Percentiles rank a stretch among this genome's conserved stretches.
Evolutionary conservation across 164 flowering plant genomes (phyloP).

Genomic region (Dillenia suffruticosa): DNA sequence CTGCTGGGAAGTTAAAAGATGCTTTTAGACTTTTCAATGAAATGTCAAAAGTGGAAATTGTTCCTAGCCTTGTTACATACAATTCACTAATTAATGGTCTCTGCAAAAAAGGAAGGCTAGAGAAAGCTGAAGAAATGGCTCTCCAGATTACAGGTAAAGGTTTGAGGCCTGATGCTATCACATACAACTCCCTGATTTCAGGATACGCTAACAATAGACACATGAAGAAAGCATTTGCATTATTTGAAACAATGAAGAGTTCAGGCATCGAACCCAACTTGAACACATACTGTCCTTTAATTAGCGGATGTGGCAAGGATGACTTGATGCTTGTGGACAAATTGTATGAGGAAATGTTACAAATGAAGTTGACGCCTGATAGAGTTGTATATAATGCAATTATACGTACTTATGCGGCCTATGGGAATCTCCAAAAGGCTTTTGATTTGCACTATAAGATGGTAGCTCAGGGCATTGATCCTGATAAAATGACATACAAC

Average conservation of each 20-base stretch:
- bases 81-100: slow-evolving; percentile 61
- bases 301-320: slow-evolving; percentile 31
- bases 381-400: slow-evolving; percentile 47
- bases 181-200: slow-evolving; percentile 66
- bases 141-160: slow-evolving; percentile 33
- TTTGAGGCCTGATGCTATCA: slow-evolving; percentile 57
- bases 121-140: slow-evolving; percentile 57
- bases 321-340: slow-evolving; percentile 34
- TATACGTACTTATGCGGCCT: slow-evolving; percentile 40
- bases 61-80: slow-evolving; percentile 64
- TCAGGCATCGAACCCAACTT: slow-evolving; percentile 48
- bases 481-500: slow-evolving; percentile 53
- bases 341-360: slow-evolving; percentile 46
- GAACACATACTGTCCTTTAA: slow-evolving; percentile 49
- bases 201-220: slow-evolving; percentile 43
- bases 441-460: slow-evolving; percentile 37
- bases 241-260: slow-evolving; percentile 47
- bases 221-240: slow-evolving; percentile 37
- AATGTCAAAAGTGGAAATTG: slow-evolving; percentile 32
- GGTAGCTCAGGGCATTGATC: slow-evolving; percentile 34
- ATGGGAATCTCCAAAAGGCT: slow-evolving; percentile 48
- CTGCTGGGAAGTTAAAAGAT: slow-evolving; percentile 37
- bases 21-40: slow-evolving; percentile 44
- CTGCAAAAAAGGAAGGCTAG: slow-evolving; percentile 39
- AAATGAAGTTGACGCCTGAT: slow-evolving; percentile 43